phyloP scores from a whole-genome alignment of 2,329 filamentous ascomycete genomes.

The Penicillium thymicola region DNA sequence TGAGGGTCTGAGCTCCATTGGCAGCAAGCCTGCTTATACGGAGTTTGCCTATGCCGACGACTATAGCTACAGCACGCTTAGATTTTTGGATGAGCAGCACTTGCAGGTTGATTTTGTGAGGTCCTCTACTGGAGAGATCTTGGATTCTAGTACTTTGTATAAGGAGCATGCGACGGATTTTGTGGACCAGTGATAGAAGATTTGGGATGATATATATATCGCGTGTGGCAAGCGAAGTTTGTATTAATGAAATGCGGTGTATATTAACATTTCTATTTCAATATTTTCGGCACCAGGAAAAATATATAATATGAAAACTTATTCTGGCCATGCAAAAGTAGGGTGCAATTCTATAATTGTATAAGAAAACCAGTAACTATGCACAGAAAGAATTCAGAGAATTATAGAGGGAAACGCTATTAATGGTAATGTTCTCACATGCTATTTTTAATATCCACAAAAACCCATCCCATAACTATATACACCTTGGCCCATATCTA shows the following conservation, averaged over 20 bases:
- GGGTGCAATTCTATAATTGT: no score
- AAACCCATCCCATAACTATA: not conserved
- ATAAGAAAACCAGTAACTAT: not conserved
- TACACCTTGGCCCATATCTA: not conserved
- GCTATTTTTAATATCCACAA: not conserved
- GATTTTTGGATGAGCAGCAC: constrained; percentile 46
- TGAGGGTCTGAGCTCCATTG: constrained; percentile 49
- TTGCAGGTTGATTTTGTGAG: constrained; percentile 52
- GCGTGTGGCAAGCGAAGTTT: not conserved
- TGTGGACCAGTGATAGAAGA: constrained; percentile 49
- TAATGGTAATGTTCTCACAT: not conserved
- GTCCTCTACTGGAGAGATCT: constrained; percentile 47
- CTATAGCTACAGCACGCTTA: constrained; percentile 52
- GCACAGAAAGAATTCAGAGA: not conserved
- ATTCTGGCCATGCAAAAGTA: not conserved
- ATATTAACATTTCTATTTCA: not conserved
- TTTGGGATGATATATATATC: not conserved
- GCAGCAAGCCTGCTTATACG: constrained; percentile 44
- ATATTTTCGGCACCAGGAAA: not conserved
- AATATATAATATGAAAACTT: not conserved
- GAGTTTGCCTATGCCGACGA: constrained; percentile 38
- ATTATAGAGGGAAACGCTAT: not conserved
- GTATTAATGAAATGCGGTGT: not conserved
- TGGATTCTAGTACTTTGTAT: constrained; percentile 50
- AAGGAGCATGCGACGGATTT: constrained; percentile 50